These are phyloP conservation scores for Mycena leptocephala DNA, from an alignment of 768 basidiomycete species.

Conservation along the genomic window DNA sequence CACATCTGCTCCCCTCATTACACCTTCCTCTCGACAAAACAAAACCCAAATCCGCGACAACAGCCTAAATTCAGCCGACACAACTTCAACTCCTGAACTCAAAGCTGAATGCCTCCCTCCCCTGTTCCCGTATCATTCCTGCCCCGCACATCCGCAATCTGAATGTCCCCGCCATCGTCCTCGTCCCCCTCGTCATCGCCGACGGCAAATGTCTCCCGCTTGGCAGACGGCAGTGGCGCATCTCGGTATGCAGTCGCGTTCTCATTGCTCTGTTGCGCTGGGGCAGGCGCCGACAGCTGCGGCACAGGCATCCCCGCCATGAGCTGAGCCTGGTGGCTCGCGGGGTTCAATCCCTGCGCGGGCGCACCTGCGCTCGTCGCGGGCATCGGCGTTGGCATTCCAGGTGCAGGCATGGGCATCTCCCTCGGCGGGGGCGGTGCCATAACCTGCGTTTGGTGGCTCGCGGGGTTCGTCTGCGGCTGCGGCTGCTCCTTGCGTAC, in stretches of 20 bases:
- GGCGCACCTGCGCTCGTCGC: neutral
- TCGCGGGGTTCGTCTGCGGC: conserved; percentile 22
- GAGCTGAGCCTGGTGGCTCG: conserved; percentile 36
- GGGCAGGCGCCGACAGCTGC: neutral
- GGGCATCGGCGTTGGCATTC: neutral
- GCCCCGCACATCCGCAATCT: conserved; percentile 12
- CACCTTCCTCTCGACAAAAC: too few species aligned
- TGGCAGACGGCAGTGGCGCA: neutral
- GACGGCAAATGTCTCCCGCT: conserved; percentile 14
- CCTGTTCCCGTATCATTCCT: neutral
- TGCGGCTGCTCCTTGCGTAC: conserved; percentile 16
- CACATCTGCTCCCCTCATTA: too few species aligned
- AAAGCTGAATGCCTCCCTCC: neutral
- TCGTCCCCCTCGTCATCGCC: conserved; percentile 30
- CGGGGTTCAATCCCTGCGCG: conserved; percentile 22
- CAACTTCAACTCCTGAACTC: neutral
- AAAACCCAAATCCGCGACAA: too few species aligned
- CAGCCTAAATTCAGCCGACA: too few species aligned
- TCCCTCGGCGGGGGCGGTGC: neutral
- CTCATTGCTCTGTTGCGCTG: neutral
- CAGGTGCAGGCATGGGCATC: neutral
- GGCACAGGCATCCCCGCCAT: conserved; percentile 31
- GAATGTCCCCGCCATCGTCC: neutral
- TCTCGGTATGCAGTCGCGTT: neutral
- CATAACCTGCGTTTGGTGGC: conserved; percentile 26